phyloP scores from a whole-genome alignment of 2,329 filamentous ascomycete species.

The Hypoxylon sp. region DNA sequence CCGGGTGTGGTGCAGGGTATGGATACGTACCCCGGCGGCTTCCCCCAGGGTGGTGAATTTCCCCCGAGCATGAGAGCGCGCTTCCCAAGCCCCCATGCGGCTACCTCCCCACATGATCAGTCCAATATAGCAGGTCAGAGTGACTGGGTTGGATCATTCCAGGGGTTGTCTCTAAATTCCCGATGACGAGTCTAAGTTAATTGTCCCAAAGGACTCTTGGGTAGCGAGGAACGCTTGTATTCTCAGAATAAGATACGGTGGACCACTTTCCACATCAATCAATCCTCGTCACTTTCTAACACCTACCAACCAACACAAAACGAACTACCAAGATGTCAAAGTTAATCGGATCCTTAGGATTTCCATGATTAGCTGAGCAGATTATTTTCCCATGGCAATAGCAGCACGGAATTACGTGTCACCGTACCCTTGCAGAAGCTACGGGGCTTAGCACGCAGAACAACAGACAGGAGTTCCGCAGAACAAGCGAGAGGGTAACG shows the following conservation, averaged over 20 bases:
- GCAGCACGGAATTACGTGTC: neutral
- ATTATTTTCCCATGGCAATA: neutral
- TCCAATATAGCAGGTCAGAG: constrained; percentile 61
- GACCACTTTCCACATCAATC: neutral
- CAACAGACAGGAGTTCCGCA: neutral
- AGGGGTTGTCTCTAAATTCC: constrained; percentile 80
- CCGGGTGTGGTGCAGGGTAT: constrained; percentile 59
- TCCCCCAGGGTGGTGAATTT: constrained; percentile 59
- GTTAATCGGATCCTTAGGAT: neutral
- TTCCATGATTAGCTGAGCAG: neutral
- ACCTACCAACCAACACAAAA: neutral
- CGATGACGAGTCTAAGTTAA: constrained; percentile 55
- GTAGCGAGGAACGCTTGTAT: neutral
- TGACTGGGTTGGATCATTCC: constrained; percentile 76
- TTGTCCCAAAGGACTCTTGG: neutral
- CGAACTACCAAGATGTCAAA: neutral
- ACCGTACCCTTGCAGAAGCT: neutral
- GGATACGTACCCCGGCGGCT: constrained; percentile 61
- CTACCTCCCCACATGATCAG: constrained; percentile 56
- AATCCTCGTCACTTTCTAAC: neutral
- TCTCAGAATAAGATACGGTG: neutral
- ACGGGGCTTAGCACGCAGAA: neutral
- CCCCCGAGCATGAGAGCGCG: constrained; percentile 63
- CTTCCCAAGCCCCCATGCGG: constrained; percentile 55
- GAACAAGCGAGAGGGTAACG: neutral